These are phyloP conservation scores for Cyclotella cryptica DNA, from an alignment of 108 stramenopile genomes.

Conservation along the genomic window DNA sequence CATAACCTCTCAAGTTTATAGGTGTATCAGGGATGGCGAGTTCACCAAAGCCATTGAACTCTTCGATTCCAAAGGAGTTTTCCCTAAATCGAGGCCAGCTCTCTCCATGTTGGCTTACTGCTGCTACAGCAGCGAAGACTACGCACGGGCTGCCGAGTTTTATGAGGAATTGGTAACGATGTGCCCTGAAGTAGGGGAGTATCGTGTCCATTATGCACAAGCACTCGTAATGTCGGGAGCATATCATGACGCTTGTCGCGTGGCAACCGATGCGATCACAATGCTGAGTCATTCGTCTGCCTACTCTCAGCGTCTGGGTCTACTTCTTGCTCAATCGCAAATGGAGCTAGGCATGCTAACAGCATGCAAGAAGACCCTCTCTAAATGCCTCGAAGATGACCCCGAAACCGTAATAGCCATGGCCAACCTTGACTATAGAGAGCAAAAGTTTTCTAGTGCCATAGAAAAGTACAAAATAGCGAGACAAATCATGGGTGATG, in stretches of 20 bases:
- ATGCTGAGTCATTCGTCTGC: conserved; percentile 64
- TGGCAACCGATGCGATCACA: conserved; percentile 21
- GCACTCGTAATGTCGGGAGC: conserved; percentile 78
- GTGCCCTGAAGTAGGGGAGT: conserved; percentile 83
- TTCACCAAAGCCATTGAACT: conserved; percentile 38
- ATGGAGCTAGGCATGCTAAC: conserved; percentile 82
- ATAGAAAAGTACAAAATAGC: conserved; percentile 73
- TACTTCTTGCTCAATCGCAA: conserved; percentile 7
- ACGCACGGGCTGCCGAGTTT: conserved; percentile 53
- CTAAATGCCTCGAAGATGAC: conserved; percentile 74
- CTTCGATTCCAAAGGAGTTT: conserved; percentile 55
- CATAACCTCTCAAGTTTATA: conserved; percentile 44
- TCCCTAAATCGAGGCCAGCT: conserved; percentile 74
- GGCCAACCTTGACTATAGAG: conserved; percentile 80
- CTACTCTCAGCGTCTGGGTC: conserved; percentile 72
- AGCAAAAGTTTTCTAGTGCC: conserved; percentile 74
- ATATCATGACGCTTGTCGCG: conserved; percentile 61
- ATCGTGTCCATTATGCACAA: conserved; percentile 83
- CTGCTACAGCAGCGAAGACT: conserved; percentile 81
- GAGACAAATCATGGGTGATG: conserved; percentile 72
- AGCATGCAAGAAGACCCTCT: conserved; percentile 62
- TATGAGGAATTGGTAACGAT: conserved; percentile 83
- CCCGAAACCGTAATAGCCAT: conserved; percentile 77
- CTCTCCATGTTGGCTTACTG: conserved; percentile 88
- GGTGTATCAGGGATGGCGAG: conserved; percentile 41